A percentile compares a stretch with the other conserved stretches of the same genome.
These are phyloP conservation scores for Mycena belliarum DNA, from an alignment of 768 basidiomycete genomes.

Conservation along the genomic window DNA sequence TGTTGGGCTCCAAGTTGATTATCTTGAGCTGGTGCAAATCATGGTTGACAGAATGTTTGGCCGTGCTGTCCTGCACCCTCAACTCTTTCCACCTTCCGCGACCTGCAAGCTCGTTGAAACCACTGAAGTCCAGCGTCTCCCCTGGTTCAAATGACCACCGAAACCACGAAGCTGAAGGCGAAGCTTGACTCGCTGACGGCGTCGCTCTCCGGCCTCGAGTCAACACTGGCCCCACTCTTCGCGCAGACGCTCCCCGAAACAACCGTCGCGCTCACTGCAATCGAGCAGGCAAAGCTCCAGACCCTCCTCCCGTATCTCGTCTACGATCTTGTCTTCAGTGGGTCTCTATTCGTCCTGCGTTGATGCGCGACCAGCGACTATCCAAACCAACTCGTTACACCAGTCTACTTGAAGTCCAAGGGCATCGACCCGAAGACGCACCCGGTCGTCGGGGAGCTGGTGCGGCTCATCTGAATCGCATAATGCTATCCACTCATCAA, in stretches of 20 bases:
- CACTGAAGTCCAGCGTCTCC: too few species aligned
- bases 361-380: neutral
- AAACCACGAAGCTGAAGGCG: constrained; percentile 46
- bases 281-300: constrained; percentile 84
- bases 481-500: neutral
- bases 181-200: constrained; percentile 50
- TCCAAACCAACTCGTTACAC: too few species aligned
- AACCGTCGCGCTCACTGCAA: constrained; percentile 59
- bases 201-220: constrained; percentile 72
- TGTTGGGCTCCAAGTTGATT: too few species aligned
- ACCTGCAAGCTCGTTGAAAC: too few species aligned
- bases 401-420: constrained; percentile 80
- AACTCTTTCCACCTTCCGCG: too few species aligned
- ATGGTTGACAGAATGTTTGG: too few species aligned
- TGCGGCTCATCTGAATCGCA: constrained; percentile 27
- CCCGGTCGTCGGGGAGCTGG: constrained; percentile 73
- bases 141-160: constrained; percentile 53
- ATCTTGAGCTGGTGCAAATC: too few species aligned
- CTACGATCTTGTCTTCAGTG: constrained; percentile 86
- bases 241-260: constrained; percentile 69
- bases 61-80: too few species aligned
- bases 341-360: constrained; percentile 29
- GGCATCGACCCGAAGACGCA: constrained; percentile 82
- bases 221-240: constrained; percentile 64
- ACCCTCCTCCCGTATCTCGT: constrained; percentile 78